Evolutionary conservation across 2,329 filamentous ascomycete genomes (phyloP), one percentile per base, ranked within the genome.

Genomic region (Sclerotinia trifoliorum): DNA sequence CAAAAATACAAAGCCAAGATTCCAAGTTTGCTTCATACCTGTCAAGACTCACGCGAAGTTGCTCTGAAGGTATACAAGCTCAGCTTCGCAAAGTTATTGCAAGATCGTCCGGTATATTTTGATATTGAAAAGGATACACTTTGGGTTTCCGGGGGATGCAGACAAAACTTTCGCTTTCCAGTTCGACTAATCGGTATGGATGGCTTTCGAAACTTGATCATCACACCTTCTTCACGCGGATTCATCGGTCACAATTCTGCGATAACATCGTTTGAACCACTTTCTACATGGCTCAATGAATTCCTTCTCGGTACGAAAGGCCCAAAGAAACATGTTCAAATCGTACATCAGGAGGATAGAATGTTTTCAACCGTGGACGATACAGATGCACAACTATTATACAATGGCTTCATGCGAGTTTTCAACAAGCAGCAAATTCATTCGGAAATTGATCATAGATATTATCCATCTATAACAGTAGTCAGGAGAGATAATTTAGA

Each of bases 241-340:
- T 1, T 11, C 5, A 2, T 21, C 3, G 1, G 0, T 8, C 2
- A 32, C 21, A 0, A 4, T n/a, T 10, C 52, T 55, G 0, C 2
- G 13, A 17, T 2, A 1, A 55, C 19, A 32, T 35, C 52, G 2
- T 6, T 7, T n/a, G 52, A 55, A 6, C 29, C 29, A 13, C 10
- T 13, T 21, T 1, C 21, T 7, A 2, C 29, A 29, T 55, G 52
- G 52, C 11, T 55, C 19, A 2, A 2, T 24, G 10, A 7, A 56
- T 3, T 56, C 21, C 0, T 1, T 8, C 15, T 5, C 4, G 10
- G 19, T 13, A 24, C 29, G 13, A n/a, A 2, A n/a, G 19, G 2
- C 0, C 19, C 1, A 39, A 39, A 56, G 5, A 39, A 35, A 17
- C 5, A 29, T 3, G 39, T 56, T 8, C 54, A 56, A 6, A 56